phyloP scores from a whole-genome alignment of 2,329 filamentous ascomycete genomes.

The Coniochaeta sp. region DNA sequence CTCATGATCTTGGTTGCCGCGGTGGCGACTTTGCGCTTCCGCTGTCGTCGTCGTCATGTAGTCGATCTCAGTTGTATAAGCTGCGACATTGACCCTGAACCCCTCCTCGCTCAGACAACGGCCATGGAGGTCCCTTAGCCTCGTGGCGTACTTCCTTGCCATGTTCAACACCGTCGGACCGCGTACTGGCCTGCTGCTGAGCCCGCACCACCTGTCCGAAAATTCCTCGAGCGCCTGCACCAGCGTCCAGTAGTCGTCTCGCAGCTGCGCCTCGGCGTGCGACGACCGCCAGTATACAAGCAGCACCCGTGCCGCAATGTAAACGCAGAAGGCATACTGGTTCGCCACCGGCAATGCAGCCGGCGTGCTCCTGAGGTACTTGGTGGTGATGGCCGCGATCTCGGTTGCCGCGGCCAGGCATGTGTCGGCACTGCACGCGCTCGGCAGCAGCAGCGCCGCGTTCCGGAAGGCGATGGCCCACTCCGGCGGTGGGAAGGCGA shows the following conservation, averaged over 20 bases:
- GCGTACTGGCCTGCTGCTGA: not conserved
- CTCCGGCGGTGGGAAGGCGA: conserved; percentile 30
- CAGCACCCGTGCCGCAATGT: conserved; percentile 33
- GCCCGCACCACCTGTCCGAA: conserved; percentile 12
- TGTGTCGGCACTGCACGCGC: conserved; percentile 34
- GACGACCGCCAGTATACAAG: conserved; percentile 23
- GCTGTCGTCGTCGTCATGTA: not conserved
- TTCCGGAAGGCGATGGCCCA: conserved; percentile 16
- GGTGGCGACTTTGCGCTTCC: not conserved
- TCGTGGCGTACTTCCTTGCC: conserved; percentile 12
- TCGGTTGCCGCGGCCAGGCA: conserved; percentile 35
- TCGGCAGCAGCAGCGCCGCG: conserved; percentile 23
- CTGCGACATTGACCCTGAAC: not conserved
- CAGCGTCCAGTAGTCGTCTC: conserved; percentile 17
- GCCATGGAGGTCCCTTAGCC: not conserved
- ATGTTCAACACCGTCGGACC: conserved; percentile 1
- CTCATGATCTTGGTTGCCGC: not conserved
- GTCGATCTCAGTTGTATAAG: not conserved
- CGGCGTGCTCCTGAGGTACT: conserved; percentile 30
- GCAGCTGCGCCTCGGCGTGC: conserved; percentile 7
- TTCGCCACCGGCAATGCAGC: conserved; percentile 14
- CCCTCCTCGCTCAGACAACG: not conserved
- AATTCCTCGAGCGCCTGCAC: conserved; percentile 18
- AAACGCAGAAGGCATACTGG: conserved; percentile 36
- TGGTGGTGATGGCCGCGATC: conserved; percentile 32